Conservation (phyloP, 108 stramenopile genomes). For the Cyclotella sp. region DNA sequence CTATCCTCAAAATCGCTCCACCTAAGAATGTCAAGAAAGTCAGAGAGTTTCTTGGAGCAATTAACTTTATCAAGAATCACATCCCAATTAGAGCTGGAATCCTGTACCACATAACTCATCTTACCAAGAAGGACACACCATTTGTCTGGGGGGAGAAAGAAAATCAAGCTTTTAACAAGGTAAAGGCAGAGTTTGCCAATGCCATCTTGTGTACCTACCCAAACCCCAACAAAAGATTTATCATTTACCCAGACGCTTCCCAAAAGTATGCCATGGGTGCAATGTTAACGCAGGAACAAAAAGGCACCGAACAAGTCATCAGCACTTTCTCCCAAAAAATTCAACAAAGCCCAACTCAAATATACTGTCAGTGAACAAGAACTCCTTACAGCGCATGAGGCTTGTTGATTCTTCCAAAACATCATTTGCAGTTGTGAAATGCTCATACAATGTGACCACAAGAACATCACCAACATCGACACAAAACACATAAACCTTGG, state of each 20-base stretch:
- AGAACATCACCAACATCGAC: neutral
- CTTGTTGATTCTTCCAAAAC: conserved; percentile 17
- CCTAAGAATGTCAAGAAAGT: conserved; percentile 33
- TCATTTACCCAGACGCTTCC: conserved; percentile 51
- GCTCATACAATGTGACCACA: conserved; percentile 10
- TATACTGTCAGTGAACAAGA: conserved; percentile 55
- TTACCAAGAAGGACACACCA: conserved; percentile 20
- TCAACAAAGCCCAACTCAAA: conserved; percentile 47
- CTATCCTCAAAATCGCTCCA: conserved; percentile 13
- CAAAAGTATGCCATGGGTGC: conserved; percentile 48
- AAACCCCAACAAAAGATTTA: conserved; percentile 40
- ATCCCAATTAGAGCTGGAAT: conserved; percentile 32
- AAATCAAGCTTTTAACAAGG: neutral
- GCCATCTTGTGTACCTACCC: conserved; percentile 39
- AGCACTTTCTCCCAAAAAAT: conserved; percentile 35
- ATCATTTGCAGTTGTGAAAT: conserved; percentile 28
- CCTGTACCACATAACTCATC: conserved; percentile 23
- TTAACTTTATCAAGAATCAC: conserved; percentile 48
- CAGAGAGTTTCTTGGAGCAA: conserved; percentile 34
- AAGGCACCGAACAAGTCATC: conserved; percentile 9
- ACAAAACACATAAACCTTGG: conserved; percentile 8
- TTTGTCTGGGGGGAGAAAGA: conserved; percentile 11
- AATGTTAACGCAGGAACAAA: conserved; percentile 42
- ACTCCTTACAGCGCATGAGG: conserved; percentile 39
- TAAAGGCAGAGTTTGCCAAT: conserved; percentile 7